phyloP scores from a whole-genome alignment of 2,329 filamentous ascomycete species.

The Zasmidium angulare region DNA sequence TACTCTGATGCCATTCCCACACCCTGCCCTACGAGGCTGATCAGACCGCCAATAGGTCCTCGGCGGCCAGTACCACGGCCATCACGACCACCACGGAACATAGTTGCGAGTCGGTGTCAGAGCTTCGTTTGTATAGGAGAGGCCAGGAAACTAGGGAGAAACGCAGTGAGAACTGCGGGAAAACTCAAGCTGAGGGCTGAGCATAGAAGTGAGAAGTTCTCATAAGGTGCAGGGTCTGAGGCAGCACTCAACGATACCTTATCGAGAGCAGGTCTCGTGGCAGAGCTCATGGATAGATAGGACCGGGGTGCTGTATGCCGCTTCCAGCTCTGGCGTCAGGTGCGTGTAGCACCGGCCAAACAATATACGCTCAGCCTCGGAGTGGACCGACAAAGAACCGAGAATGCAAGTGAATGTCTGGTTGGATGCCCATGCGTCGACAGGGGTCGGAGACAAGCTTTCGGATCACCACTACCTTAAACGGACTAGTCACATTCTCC shows the following conservation, averaged over 20 bases:
- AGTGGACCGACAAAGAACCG: not conserved
- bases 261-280: too few relatives aligned
- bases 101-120: not conserved
- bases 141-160: not conserved
- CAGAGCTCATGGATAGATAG: too few relatives aligned
- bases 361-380: not conserved
- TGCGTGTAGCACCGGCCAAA: not conserved
- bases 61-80: not conserved
- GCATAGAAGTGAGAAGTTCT: too few relatives aligned
- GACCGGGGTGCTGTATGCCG: not conserved
- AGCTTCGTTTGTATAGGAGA: not conserved
- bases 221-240: not conserved
- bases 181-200: too few relatives aligned
- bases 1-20: constrained; percentile 32
- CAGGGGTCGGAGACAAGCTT: not conserved
- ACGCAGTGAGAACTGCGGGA: too few relatives aligned
- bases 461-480: not conserved
- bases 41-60: constrained; percentile 3
- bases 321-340: not conserved
- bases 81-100: not conserved
- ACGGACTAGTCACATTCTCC: not conserved
- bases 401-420: not conserved
- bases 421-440: not conserved
- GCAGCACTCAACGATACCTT: not conserved
- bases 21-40: constrained; percentile 23